phyloP scores from a whole-genome alignment of 2,329 filamentous ascomycete genomes.

The Hypomyces rosellus region DNA sequence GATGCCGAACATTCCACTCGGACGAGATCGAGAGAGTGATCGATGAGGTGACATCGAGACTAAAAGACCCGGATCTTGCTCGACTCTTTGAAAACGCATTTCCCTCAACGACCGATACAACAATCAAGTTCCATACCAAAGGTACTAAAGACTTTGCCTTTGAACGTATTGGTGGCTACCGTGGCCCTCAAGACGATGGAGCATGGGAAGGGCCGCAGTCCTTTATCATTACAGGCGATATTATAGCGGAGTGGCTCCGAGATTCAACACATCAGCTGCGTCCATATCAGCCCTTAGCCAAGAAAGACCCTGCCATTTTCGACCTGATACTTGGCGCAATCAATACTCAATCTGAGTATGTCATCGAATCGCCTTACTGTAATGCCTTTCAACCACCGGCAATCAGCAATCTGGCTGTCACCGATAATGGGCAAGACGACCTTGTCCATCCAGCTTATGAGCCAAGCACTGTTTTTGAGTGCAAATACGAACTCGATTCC shows the following conservation, averaged over 20 bases:
- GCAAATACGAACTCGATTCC: conserved; percentile 98
- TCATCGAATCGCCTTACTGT: conserved; percentile 93
- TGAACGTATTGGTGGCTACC: conserved; percentile 27
- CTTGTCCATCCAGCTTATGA: conserved; percentile 82
- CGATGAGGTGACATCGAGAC: conserved; percentile 67
- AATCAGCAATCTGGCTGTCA: conserved; percentile 65
- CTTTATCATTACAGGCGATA: conserved; percentile 90
- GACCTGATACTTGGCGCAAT: conserved; percentile 85
- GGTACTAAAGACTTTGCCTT: conserved; percentile 39
- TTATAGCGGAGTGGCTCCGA: conserved; percentile 86
- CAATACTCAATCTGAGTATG: conserved; percentile 91
- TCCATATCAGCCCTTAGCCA: conserved; percentile 81
- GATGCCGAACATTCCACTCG: conserved; percentile 86
- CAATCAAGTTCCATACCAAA: conserved; percentile 77
- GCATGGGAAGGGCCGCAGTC: conserved; percentile 82
- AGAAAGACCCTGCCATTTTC: conserved; percentile 70
- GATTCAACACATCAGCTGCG: conserved; percentile 91
- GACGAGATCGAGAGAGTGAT: conserved; percentile 85
- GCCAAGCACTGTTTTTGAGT: conserved; percentile 82
- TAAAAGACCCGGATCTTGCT: conserved; percentile 81
- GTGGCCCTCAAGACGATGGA: conserved; percentile 39
- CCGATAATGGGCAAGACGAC: conserved; percentile 76
- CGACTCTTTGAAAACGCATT: conserved; percentile 94
- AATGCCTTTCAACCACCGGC: conserved; percentile 96
- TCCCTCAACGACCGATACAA: conserved; percentile 79